Conservation (phyloP, 2,329 filamentous ascomycete genomes). For the Ampelomyces quisqualis region DNA sequence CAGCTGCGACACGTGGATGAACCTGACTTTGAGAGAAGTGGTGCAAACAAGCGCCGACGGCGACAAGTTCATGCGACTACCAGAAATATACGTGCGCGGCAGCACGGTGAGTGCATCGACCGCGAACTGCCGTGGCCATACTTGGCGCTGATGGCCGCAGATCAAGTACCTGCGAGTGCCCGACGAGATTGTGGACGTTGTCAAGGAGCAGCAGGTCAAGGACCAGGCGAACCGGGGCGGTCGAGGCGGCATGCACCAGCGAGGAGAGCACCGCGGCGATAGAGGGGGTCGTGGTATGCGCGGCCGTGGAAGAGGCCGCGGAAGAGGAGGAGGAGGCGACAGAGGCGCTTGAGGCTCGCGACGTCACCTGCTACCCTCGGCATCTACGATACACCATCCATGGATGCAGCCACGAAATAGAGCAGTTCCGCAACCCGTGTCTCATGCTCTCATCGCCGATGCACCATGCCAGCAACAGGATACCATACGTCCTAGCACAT, state of each 20-base stretch:
- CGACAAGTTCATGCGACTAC: constrained; percentile 87
- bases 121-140: not conserved
- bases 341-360: constrained; percentile 43
- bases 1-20: constrained; percentile 99
- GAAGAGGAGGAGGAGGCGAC: constrained; percentile 55
- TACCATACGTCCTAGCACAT: not conserved
- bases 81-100: constrained; percentile 93
- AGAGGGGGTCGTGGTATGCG: constrained; percentile 55
- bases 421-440: not conserved
- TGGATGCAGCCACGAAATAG: not conserved
- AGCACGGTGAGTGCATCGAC: constrained; percentile 78
- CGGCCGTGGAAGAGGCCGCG: constrained; percentile 55
- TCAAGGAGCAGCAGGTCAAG: constrained; percentile 86
- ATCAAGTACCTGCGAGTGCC: constrained; percentile 98
- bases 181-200: constrained; percentile 92
- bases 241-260: constrained; percentile 62
- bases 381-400: not conserved
- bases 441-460: not conserved
- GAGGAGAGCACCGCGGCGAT: constrained; percentile 57
- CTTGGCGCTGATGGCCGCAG: constrained; percentile 51
- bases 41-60: constrained; percentile 95
- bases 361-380: not conserved
- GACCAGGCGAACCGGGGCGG: constrained; percentile 62
- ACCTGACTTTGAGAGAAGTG: constrained; percentile 93
- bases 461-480: not conserved